Conservation (phyloP, 805 yeast genomes). For the Lachancea sp. region DNA sequence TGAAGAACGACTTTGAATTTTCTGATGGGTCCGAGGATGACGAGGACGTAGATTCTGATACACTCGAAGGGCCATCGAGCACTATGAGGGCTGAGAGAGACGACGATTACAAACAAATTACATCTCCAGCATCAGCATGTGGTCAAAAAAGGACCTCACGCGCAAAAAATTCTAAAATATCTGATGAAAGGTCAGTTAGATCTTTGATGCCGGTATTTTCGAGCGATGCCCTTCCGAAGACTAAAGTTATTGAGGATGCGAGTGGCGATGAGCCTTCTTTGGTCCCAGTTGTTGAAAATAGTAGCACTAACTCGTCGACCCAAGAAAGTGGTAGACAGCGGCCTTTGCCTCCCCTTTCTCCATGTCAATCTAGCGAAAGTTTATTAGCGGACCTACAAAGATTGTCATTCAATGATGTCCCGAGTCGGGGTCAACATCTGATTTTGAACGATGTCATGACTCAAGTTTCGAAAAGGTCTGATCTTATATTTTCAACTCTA, state of each 20-base stretch:
- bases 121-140: not conserved
- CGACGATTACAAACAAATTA: not conserved
- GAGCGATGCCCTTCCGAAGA: conserved; percentile 64
- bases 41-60: conserved; percentile 22
- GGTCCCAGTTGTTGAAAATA: conserved; percentile 41
- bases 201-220: conserved; percentile 53
- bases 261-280: conserved; percentile 63
- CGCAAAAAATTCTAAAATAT: not conserved
- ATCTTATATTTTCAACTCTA: conserved; percentile 77
- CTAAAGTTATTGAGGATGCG: conserved; percentile 61
- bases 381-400: conserved; percentile 34
- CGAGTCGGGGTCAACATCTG: conserved; percentile 85
- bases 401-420: conserved; percentile 73
- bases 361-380: conserved; percentile 28
- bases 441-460: conserved; percentile 83
- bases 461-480: conserved; percentile 51
- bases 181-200: conserved; percentile 9
- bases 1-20: conserved; percentile 30
- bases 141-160: not conserved
- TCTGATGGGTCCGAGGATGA: conserved; percentile 28
- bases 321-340: conserved; percentile 13
- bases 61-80: conserved; percentile 1
- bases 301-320: conserved; percentile 1
- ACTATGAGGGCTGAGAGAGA: conserved; percentile 9
- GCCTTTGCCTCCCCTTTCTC: conserved; percentile 26